Conservation (phyloP, 2,329 filamentous ascomycete species). For the Colletotrichum sp. region DNA sequence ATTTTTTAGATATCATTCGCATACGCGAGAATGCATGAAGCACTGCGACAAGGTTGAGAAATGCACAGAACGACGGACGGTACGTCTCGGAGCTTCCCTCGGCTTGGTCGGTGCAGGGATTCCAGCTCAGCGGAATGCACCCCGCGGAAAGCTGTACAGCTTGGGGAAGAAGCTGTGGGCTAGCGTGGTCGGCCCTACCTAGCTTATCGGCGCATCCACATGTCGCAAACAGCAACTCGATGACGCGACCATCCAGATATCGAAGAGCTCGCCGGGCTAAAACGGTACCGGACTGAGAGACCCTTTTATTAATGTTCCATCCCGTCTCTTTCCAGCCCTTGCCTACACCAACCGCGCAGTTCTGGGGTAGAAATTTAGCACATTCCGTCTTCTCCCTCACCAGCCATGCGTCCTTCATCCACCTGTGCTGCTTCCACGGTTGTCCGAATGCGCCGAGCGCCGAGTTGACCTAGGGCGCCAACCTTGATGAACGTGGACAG, state of each 20-base stretch:
- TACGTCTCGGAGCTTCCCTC: neutral
- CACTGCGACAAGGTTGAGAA: neutral
- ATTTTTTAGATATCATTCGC: neutral
- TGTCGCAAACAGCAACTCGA: conserved; percentile 17
- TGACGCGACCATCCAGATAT: neutral
- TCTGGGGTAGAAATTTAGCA: neutral
- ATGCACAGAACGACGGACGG: neutral
- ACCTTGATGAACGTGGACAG: neutral
- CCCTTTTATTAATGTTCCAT: neutral
- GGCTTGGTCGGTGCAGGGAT: neutral
- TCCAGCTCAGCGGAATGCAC: neutral
- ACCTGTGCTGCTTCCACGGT: neutral
- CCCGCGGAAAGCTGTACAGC: neutral
- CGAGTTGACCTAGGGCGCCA: neutral
- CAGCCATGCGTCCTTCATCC: neutral
- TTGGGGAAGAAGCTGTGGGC: neutral
- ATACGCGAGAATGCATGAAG: neutral
- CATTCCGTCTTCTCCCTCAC: neutral
- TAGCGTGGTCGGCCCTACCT: neutral
- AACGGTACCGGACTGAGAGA: neutral
- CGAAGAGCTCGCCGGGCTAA: conserved; percentile 15
- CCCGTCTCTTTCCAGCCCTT: neutral
- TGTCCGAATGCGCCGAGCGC: neutral
- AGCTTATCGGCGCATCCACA: neutral
- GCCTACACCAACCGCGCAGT: neutral